phyloP scores from a whole-genome alignment of 1,139 yeast genomes.

The Pichia sp. region DNA sequence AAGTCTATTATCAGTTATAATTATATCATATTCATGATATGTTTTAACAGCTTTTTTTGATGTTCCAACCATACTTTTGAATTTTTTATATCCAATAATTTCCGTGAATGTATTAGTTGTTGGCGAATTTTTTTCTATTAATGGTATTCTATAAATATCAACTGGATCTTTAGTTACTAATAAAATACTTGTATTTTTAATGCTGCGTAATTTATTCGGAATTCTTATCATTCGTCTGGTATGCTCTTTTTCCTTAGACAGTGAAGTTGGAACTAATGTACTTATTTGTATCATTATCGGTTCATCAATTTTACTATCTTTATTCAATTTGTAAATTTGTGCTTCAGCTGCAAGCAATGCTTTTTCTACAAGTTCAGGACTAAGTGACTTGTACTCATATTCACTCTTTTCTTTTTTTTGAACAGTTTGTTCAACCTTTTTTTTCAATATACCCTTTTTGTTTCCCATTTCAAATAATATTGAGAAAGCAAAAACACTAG shows the following conservation, averaged over 20 bases:
- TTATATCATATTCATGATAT: slow-evolving; percentile 56
- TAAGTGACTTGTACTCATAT: slow-evolving; percentile 9
- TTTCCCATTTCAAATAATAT: slow-evolving; percentile 1
- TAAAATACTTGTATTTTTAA: slow-evolving; percentile 45
- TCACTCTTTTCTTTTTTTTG: slow-evolving; percentile 3
- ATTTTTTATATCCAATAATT: slow-evolving; percentile 50
- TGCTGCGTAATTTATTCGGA: slow-evolving; percentile 42
- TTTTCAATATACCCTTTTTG: slow-evolving; percentile 9
- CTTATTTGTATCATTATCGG: slow-evolving; percentile 49
- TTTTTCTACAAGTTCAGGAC: slow-evolving; percentile 2
- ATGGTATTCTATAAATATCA: slow-evolving; percentile 42
- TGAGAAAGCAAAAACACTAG: neutral
- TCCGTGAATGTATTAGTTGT: slow-evolving; percentile 56
- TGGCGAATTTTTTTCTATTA: slow-evolving; percentile 42
- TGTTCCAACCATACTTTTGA: slow-evolving; percentile 42
- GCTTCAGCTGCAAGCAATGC: slow-evolving; percentile 18
- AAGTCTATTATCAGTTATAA: slow-evolving; percentile 60
- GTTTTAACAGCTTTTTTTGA: slow-evolving; percentile 40
- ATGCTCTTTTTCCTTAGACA: slow-evolving; percentile 46
- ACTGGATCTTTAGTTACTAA: slow-evolving; percentile 68
- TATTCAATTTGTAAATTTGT: slow-evolving; percentile 16
- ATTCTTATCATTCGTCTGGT: slow-evolving; percentile 63
- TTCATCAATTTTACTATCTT: slow-evolving; percentile 21
- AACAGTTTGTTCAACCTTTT: neutral
- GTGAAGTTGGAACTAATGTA: slow-evolving; percentile 43